phyloP scores from a whole-genome alignment of 1,284 basidiomycete species.

The Rhodotorula sp. region DNA sequence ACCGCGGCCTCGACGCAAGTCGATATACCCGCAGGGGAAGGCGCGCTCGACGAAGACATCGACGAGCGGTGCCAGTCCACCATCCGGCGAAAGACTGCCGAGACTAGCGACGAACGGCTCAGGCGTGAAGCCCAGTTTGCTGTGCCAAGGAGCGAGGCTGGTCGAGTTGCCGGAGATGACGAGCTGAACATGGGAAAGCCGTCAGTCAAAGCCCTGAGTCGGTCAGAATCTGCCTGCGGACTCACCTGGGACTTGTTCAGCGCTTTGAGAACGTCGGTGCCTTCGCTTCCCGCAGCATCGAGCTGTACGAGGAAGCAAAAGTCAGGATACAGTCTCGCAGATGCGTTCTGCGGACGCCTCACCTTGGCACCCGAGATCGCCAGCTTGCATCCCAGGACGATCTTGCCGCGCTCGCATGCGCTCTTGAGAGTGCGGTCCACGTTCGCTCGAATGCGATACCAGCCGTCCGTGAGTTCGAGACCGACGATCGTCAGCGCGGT shows the following conservation, averaged over 20 bases:
- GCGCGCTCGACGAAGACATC: constrained; percentile 71
- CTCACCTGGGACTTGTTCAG: constrained; percentile 50
- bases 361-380: constrained; percentile 76
- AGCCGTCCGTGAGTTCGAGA: constrained; percentile 89
- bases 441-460: constrained; percentile 80
- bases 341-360: constrained; percentile 37
- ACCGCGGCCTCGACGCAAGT: constrained; percentile 56
- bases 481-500: constrained; percentile 46
- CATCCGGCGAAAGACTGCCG: constrained; percentile 74
- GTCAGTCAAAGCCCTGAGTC: constrained; percentile 42
- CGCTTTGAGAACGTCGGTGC: constrained; percentile 77
- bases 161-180: constrained; percentile 78
- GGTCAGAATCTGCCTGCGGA: background rate
- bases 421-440: constrained; percentile 58
- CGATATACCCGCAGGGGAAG: constrained; percentile 50
- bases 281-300: constrained; percentile 64
- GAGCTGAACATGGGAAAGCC: constrained; percentile 56
- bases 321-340: background rate
- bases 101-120: constrained; percentile 69
- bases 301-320: constrained; percentile 55
- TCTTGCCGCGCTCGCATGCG: constrained; percentile 64
- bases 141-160: constrained; percentile 80
- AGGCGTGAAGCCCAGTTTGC: constrained; percentile 72
- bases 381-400: constrained; percentile 78
- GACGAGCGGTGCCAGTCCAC: constrained; percentile 72